Evolutionary conservation across 768 basidiomycete genomes (phyloP).

Genomic region (Pleurotus eryngii): DNA sequence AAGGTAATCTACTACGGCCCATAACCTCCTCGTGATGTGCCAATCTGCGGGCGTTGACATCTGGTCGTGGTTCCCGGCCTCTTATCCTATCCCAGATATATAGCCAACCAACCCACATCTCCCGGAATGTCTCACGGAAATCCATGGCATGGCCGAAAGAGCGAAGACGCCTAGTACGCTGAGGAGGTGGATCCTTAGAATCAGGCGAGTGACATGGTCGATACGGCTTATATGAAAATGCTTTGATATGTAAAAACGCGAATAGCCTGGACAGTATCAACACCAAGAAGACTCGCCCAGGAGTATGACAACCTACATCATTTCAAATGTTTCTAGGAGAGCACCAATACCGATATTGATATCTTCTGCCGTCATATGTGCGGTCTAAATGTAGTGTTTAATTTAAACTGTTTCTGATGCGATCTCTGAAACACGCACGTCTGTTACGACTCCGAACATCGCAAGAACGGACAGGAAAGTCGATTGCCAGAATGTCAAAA

Average conservation of each 20-base stretch:
- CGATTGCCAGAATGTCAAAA: slow-evolving; percentile 78
- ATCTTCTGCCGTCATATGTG: slow-evolving; percentile 70
- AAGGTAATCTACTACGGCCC: slow-evolving; percentile 18
- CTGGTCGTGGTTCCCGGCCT: slow-evolving; percentile 51
- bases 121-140: slow-evolving; percentile 64
- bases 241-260: slow-evolving; percentile 66
- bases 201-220: slow-evolving; percentile 26
- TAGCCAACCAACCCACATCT: slow-evolving; percentile 54
- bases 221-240: slow-evolving; percentile 71
- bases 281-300: slow-evolving; percentile 4
- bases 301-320: slow-evolving; percentile 48
- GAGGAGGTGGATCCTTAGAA: slow-evolving; percentile 26
- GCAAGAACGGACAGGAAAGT: slow-evolving; percentile 54
- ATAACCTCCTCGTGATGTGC: slow-evolving; percentile 44
- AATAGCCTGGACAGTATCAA: slow-evolving; percentile 43
- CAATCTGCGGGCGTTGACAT: slow-evolving; percentile 37
- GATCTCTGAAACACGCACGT: slow-evolving; percentile 33
- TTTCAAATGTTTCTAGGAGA: slow-evolving; percentile 68
- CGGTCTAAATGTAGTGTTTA: slow-evolving; percentile 34
- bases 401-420: too few relatives aligned
- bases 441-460: slow-evolving; percentile 59
- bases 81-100: slow-evolving; percentile 54
- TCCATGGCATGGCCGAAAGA: slow-evolving; percentile 65
- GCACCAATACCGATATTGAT: slow-evolving; percentile 72
- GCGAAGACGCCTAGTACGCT: slow-evolving; percentile 49